These are phyloP conservation scores for Collybia nuda DNA, from an alignment of 768 basidiomycete genomes.

Conservation along the genomic window DNA sequence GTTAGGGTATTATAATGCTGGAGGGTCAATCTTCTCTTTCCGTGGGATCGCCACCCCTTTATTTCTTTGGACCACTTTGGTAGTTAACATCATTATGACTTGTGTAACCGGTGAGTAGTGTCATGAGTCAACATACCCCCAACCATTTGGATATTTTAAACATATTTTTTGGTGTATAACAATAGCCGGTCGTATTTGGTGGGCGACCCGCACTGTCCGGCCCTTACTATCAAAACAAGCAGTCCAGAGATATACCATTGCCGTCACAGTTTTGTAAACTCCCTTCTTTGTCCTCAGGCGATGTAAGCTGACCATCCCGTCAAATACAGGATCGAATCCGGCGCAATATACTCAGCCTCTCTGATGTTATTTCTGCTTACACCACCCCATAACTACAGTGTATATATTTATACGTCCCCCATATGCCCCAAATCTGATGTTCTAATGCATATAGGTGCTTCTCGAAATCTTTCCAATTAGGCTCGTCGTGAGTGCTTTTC, in stretches of 20 bases:
- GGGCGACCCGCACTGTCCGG: background rate
- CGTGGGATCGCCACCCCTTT: conserved; percentile 1
- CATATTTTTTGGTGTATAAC: no score
- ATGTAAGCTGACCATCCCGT: background rate
- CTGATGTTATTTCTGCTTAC: background rate
- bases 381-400: no score
- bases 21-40: background rate
- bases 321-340: background rate
- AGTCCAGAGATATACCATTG: background rate
- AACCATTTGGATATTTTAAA: no score
- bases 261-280: background rate
- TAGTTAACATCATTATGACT: conserved; percentile 19
- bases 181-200: conserved; percentile 7
- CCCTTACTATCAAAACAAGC: background rate
- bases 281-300: background rate
- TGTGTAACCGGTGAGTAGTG: conserved; percentile 14
- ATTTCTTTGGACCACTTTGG: conserved; percentile 20
- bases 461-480: no score
- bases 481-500: no score
- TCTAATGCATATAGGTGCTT: no score
- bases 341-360: background rate
- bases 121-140: background rate
- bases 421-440: no score
- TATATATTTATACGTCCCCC: no score
- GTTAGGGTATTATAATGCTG: conserved; percentile 14